Conservation (phyloP, 2,329 filamentous ascomycete genomes). For the Diatrype stigma region DNA sequence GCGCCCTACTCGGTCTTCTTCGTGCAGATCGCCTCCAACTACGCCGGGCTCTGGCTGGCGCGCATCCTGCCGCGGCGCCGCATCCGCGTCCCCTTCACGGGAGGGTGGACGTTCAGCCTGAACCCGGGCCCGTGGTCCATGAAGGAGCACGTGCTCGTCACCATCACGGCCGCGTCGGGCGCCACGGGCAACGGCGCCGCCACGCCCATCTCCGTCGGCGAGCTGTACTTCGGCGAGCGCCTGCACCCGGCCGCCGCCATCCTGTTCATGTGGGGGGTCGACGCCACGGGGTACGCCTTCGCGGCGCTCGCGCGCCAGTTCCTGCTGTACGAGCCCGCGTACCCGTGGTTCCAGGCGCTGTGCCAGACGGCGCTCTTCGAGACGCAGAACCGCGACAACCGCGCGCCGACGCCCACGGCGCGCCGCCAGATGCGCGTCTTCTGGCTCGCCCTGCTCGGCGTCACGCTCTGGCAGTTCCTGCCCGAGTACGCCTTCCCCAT, state of each 20-base stretch:
- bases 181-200: slow-evolving; percentile 49
- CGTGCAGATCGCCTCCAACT: slow-evolving; percentile 55
- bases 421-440: slow-evolving; percentile 54
- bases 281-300: slow-evolving; percentile 56
- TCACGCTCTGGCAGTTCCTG: slow-evolving; percentile 58
- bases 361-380: slow-evolving; percentile 57
- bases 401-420: slow-evolving; percentile 43
- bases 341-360: slow-evolving; percentile 47
- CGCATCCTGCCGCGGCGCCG: slow-evolving; percentile 44
- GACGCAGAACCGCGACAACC: slow-evolving; percentile 48
- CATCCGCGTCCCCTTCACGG: slow-evolving; percentile 42
- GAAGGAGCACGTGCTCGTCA: slow-evolving; percentile 55
- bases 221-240: slow-evolving; percentile 51
- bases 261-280: slow-evolving; percentile 58
- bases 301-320: slow-evolving; percentile 55
- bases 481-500: slow-evolving; percentile 59
- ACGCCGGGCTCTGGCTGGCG: slow-evolving; percentile 49
- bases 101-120: slow-evolving; percentile 42
- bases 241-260: slow-evolving; percentile 51
- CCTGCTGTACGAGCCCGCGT: slow-evolving; percentile 54
- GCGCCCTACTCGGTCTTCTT: slow-evolving; percentile 59
- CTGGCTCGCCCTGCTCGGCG: slow-evolving; percentile 46
- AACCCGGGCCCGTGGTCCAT: slow-evolving; percentile 55
- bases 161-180: slow-evolving; percentile 49
- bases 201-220: slow-evolving; percentile 49